Evolutionary conservation across 257 asterid genomes (phyloP).

Genomic region (Fraxinus excelsior): DNA sequence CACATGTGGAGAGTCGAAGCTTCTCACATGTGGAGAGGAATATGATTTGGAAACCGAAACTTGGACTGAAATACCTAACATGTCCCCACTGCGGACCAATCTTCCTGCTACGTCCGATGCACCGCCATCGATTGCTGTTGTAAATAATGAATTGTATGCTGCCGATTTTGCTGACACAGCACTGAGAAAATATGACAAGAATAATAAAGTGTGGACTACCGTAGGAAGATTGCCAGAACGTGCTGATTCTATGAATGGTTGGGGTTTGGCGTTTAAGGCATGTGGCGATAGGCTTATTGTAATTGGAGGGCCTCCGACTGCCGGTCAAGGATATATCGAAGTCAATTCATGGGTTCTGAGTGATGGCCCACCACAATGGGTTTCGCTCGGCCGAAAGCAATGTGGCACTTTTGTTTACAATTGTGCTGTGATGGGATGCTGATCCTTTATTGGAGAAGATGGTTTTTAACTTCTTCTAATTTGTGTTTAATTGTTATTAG

Average conservation of each 20-base stretch:
- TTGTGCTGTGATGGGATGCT: slow-evolving; percentile 52
- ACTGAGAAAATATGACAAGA: slow-evolving; percentile 62
- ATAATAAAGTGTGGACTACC: slow-evolving; percentile 44
- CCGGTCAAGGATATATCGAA: slow-evolving; percentile 66
- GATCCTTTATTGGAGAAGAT: too few relatives aligned
- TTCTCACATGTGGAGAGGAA: slow-evolving; percentile 78
- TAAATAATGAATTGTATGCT: slow-evolving; percentile 69
- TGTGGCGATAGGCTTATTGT: slow-evolving; percentile 79
- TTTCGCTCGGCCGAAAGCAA: slow-evolving; percentile 32
- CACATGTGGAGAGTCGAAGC: too few relatives aligned
- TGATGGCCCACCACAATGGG: slow-evolving; percentile 66
- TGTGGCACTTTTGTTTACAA: slow-evolving; percentile 44
- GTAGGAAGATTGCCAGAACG: slow-evolving; percentile 72
- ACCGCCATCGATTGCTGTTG: slow-evolving; percentile 87
- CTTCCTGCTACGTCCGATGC: slow-evolving; percentile 63
- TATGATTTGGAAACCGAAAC: slow-evolving; percentile 52
- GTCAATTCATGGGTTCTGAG: slow-evolving; percentile 75
- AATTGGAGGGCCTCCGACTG: slow-evolving; percentile 71
- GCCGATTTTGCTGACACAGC: slow-evolving; percentile 71
- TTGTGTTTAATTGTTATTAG: too few relatives aligned
- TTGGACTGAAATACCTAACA: slow-evolving; percentile 67
- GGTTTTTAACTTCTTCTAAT: too few relatives aligned
- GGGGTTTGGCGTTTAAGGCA: slow-evolving; percentile 94
- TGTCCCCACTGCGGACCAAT: slow-evolving; percentile 60
- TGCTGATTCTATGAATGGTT: slow-evolving; percentile 71